Conservation (phyloP, 306 rosid genomes). For the Rubus parviflorus region DNA sequence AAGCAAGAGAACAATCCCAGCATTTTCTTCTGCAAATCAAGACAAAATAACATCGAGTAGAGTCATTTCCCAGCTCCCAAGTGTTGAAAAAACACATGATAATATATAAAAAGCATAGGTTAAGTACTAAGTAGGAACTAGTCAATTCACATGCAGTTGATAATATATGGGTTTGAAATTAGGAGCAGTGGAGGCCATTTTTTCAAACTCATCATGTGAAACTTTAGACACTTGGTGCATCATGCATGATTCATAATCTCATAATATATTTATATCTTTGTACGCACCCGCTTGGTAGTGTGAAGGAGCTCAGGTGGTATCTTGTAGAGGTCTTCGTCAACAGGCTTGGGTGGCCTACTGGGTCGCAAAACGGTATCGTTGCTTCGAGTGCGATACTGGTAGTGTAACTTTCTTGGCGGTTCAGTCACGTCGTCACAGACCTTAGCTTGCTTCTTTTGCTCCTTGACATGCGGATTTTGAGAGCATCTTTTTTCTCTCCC, state of each 20-base stretch:
- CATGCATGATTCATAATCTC: not conserved
- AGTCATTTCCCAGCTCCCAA: not conserved
- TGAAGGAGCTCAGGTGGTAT: slow-evolving; percentile 83
- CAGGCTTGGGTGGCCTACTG: slow-evolving; percentile 53
- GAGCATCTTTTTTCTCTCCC: slow-evolving; percentile 46
- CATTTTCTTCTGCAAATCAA: slow-evolving; percentile 58
- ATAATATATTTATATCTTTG: not conserved
- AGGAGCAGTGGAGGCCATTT: not conserved
- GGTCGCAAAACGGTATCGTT: slow-evolving; percentile 35
- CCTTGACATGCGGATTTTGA: slow-evolving; percentile 34
- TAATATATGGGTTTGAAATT: not conserved
- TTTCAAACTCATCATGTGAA: not conserved
- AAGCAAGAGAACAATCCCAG: slow-evolving; percentile 78
- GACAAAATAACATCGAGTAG: not conserved
- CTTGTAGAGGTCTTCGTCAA: slow-evolving; percentile 90
- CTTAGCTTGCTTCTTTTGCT: slow-evolving; percentile 40
- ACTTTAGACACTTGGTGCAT: not conserved
- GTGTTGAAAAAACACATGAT: not conserved
- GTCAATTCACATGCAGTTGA: not conserved
- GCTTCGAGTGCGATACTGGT: not conserved
- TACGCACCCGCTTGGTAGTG: slow-evolving; percentile 50
- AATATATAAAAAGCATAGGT: no score
- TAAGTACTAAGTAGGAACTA: not conserved
- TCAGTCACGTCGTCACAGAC: slow-evolving; percentile 59
- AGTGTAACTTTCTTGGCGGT: slow-evolving; percentile 34